Evolutionary conservation across 1,284 basidiomycete genomes (phyloP), one percentile per base, ranked within the genome.

Genomic region (Sanguinoderma infundibulare): DNA sequence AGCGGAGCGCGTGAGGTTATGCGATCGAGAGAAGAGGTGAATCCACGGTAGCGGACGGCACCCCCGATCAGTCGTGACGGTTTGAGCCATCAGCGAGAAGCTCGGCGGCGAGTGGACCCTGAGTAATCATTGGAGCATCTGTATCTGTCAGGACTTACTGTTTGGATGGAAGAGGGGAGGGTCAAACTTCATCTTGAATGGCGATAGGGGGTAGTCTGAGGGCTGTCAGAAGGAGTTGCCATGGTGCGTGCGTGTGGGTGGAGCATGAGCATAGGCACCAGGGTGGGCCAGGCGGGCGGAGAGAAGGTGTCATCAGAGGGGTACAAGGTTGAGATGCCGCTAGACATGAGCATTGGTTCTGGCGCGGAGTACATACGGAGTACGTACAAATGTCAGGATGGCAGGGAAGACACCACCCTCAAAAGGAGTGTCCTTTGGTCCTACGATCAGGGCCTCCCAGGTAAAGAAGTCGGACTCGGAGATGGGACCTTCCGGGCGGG

Each of bases 171-270:
- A 93, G 62, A 99, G 77, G 5, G 98, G 96, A 10, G 97, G 97
- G 54, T 98, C 96, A 72, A 98, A 99, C 70, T 88, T 94, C 97
- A 99, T 98, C 78, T 95, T 97, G 87, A 98, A 98, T 32, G 96
- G 96, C 55, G 93, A 96, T 71, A 98, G 80, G 36, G 96, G 96
- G 77, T 98, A 98, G 74, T 98, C 96, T 52, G 85, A 75, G 0
- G 96, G 96, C 94, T 96, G 67, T 38, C 55, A 57, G 30, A 61
- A 52, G 30, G 22, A 32, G 53, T 40, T 34, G 53, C 28, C 46
- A 35, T 52, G 28, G 22, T 22, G 35, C 24, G 44, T 53, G 26
- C 20, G 30, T 20, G 32, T 34, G 32, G 12, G 32, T 34, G 24
- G 9, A 15, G 24, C 24, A 26, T 28, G 1, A 46, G 24, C 54